Percentiles rank a stretch among this genome's conserved stretches.
phyloP scores from a whole-genome alignment of 371 early-diverging fungal species.

The Haplosporangium sp. region DNA sequence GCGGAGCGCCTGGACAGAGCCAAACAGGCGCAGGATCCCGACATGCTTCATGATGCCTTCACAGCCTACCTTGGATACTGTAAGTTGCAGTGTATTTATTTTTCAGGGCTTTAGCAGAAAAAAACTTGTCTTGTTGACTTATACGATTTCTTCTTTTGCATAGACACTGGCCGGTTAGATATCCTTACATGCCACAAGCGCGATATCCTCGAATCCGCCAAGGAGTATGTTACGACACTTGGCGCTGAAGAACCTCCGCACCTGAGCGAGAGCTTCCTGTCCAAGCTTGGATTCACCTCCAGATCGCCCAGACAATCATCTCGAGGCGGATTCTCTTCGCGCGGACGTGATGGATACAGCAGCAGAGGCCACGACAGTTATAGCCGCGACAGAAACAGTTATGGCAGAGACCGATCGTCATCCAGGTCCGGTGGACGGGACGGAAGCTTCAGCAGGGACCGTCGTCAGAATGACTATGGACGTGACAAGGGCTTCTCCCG shows the following conservation, averaged over 20 bases:
- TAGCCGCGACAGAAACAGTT: conserved; percentile 22
- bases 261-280: conserved; percentile 59
- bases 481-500: conserved; percentile 10
- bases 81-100: conserved; percentile 40
- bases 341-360: conserved; percentile 18
- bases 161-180: conserved; percentile 58
- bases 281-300: conserved; percentile 60
- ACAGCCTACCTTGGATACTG: conserved; percentile 78
- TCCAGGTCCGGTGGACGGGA: conserved; percentile 16
- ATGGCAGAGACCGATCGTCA: conserved; percentile 25
- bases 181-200: conserved; percentile 57
- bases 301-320: conserved; percentile 11
- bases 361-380: conserved; percentile 26
- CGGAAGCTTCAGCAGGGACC: conserved; percentile 5
- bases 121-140: not conserved
- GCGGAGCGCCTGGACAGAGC: conserved; percentile 19
- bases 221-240: conserved; percentile 56
- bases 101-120: not conserved
- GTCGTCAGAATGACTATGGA: not conserved
- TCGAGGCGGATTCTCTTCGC: conserved; percentile 4
- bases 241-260: conserved; percentile 64
- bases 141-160: conserved; percentile 16
- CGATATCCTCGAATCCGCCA: conserved; percentile 57
- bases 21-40: conserved; percentile 54
- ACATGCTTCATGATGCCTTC: conserved; percentile 65